Percentiles rank a stretch among this genome's conserved stretches.
phyloP scores from a whole-genome alignment of 2,329 filamentous ascomycete genomes.

The Penicillium sp. region DNA sequence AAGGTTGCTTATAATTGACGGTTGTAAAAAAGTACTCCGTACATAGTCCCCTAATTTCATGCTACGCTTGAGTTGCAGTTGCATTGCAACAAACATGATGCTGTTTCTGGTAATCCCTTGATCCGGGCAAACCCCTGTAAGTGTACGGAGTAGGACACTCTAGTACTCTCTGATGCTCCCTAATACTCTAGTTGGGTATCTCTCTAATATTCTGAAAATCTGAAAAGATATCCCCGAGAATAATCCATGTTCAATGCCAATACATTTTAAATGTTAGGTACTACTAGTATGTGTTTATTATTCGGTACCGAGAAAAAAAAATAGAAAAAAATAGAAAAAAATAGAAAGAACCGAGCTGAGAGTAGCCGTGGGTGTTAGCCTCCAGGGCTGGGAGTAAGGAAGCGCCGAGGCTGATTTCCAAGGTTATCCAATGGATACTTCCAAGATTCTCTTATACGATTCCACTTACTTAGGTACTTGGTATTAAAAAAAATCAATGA shows the following conservation, averaged over 20 bases:
- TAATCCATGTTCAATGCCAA: neutral
- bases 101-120: constrained; percentile 7
- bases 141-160: neutral
- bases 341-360: neutral
- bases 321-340: no score
- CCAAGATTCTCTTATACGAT: neutral
- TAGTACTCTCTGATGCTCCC: neutral
- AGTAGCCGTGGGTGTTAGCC: neutral
- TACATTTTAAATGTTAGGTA: neutral
- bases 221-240: neutral
- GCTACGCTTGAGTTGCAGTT: constrained; percentile 1
- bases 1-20: neutral
- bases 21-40: neutral
- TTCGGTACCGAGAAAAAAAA: neutral
- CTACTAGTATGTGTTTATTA: neutral
- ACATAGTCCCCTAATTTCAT: neutral
- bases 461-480: neutral
- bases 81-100: neutral
- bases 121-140: neutral
- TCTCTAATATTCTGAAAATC: neutral
- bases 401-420: neutral
- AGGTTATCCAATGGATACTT: neutral
- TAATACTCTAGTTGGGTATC: neutral
- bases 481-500: neutral
- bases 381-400: no score